phyloP scores from a whole-genome alignment of 169 alveolate species.

The Perkinsus marinus region DNA sequence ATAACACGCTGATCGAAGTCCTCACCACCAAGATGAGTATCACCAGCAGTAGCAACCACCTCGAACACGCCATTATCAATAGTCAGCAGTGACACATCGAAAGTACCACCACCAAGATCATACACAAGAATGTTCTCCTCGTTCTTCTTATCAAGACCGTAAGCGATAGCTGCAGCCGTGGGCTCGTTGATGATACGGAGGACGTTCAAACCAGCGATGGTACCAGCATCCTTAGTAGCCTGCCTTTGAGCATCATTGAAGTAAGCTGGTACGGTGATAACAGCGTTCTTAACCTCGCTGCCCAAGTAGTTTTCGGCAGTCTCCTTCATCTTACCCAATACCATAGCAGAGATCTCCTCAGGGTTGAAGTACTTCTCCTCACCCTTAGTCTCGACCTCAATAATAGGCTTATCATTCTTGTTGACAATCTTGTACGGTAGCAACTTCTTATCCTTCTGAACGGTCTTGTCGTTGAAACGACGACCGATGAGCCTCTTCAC shows the following conservation, averaged over 20 bases:
- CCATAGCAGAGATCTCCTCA: slow-evolving; percentile 97
- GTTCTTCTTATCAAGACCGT: slow-evolving; percentile 90
- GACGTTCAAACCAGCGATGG: slow-evolving; percentile 95
- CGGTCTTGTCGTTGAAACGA: slow-evolving; percentile 83
- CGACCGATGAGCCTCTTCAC: slow-evolving; percentile 97
- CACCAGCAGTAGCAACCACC: slow-evolving; percentile 87
- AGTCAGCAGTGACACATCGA: slow-evolving; percentile 94
- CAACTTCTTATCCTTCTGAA: slow-evolving; percentile 81
- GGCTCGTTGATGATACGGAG: slow-evolving; percentile 96
- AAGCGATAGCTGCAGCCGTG: slow-evolving; percentile 99
- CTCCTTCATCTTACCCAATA: slow-evolving; percentile 88
- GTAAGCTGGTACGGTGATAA: slow-evolving; percentile 93
- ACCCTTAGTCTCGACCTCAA: slow-evolving; percentile 75
- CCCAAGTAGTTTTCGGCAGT: slow-evolving; percentile 92
- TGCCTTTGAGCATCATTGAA: slow-evolving; percentile 98
- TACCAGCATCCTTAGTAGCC: slow-evolving; percentile 98
- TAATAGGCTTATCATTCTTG: slow-evolving; percentile 85
- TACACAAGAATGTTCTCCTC: slow-evolving; percentile 90
- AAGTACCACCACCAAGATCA: slow-evolving; percentile 99
- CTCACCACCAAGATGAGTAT: slow-evolving; percentile 95
- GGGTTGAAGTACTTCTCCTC: slow-evolving; percentile 83
- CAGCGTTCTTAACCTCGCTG: slow-evolving; percentile 83
- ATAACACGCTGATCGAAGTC: slow-evolving; percentile 76
- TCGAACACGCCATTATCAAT: slow-evolving; percentile 86
- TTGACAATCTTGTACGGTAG: slow-evolving; percentile 85